Base-by-base conservation (phyloP, 1,139 yeast genomes). In the Kurtzmaniella natalensis region DNA sequence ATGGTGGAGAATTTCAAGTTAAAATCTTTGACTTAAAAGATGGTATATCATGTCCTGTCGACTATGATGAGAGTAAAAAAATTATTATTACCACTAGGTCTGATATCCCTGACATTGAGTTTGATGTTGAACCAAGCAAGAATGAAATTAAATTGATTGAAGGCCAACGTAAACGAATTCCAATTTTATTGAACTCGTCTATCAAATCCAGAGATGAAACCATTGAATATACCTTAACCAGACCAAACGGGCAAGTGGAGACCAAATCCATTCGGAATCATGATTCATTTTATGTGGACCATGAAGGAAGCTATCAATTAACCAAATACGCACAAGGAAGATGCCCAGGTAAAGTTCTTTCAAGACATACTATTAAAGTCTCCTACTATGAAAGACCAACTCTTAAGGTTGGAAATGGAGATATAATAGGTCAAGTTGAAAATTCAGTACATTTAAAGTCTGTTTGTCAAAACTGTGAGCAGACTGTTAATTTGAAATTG, bases 1-100 rank as follows among this genome's bases (percentile, higher is more conserved):
- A 64, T 13, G 95, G 96, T 13, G 95, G 96, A 9, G 69, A 73
- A 15, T 87, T 78, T 51, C 70, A 75, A 11, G 57, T 92, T 1
- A 64, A 76, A 2, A 53, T 94, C 39, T 71, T 76, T 2, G 72
- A 84, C 9, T 75, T 86, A 4, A 70, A 68, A 24, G 98, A 94
- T 53, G 72, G 76, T 9, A 75, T 83, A 19, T 78, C 81, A 1
- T 92, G 99, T 59, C 64, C 73, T 11, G 88, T 85, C 9, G 76
- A 77, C n/a, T 59, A 44, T 16, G 45, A 48, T 8, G 15, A 81
- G 37, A 68, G 69, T 22, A 75, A 72, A 23, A 75, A 76, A 25
- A 81, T 75, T 37, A 68, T 60, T 19, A 63, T 88, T 13, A 65
- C 69, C 19, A 88, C 88, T 2, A 72, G 88, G 45, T 63, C 79